phyloP scores from a whole-genome alignment of 140 eudicot genomes.

The Anethum foeniculum region DNA sequence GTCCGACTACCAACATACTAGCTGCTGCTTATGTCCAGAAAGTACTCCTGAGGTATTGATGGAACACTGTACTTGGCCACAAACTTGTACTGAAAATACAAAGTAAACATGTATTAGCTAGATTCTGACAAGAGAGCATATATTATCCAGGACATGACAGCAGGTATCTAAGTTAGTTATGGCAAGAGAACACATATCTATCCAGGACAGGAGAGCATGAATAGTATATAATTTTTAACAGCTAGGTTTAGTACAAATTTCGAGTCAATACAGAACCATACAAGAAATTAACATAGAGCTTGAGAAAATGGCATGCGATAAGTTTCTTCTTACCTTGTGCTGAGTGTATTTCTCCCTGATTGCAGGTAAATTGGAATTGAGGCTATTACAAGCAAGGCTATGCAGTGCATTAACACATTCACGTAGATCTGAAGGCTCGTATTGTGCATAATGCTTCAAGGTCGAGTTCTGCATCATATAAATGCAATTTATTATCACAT shows the following conservation, averaged over 20 bases:
- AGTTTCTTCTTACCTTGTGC: constrained; percentile 51
- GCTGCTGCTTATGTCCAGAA: constrained; percentile 28
- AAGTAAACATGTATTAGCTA: neutral
- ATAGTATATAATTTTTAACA: neutral
- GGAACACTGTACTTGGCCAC: constrained; percentile 87
- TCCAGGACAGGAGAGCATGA: neutral
- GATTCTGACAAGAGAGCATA: neutral
- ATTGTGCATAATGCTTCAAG: constrained; percentile 68
- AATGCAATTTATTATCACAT: neutral
- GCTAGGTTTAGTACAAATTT: no score
- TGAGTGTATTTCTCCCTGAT: constrained; percentile 86
- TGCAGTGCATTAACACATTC: constrained; percentile 79
- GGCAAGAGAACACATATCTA: neutral
- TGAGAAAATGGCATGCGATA: neutral
- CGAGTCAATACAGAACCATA: no score
- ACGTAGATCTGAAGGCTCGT: constrained; percentile 59
- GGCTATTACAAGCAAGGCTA: constrained; percentile 45
- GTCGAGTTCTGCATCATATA: constrained; percentile 52
- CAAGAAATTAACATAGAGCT: no score
- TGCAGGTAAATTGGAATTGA: constrained; percentile 65
- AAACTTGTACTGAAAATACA: constrained; percentile 64
- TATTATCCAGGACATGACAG: no score
- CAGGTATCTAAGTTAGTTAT: no score
- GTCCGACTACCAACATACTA: neutral
- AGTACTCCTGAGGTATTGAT: constrained; percentile 64